Percentiles rank a stretch among this genome's conserved stretches.
Conservation (phyloP, 202 grass and related monocot species). For the Panicum virgatum region DNA sequence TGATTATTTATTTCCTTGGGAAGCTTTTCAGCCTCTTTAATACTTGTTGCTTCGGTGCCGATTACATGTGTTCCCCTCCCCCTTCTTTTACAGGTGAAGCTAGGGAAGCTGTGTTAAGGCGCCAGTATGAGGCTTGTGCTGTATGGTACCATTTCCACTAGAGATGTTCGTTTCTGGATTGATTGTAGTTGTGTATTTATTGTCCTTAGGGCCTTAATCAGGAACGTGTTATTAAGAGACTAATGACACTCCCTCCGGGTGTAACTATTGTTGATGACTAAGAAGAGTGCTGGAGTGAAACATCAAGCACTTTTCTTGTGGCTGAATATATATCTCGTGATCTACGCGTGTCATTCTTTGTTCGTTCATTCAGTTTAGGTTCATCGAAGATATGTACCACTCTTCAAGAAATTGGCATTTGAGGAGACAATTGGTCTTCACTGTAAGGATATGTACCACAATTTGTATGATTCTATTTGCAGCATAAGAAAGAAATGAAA, state of each 20-base stretch:
- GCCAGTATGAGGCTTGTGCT: background rate
- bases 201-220: background rate
- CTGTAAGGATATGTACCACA: background rate
- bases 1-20: background rate
- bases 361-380: conserved; percentile 24
- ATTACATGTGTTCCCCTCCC: background rate
- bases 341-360: background rate
- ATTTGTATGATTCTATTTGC: conserved; percentile 25
- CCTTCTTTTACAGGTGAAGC: conserved; percentile 8
- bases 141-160: background rate
- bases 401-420: background rate
- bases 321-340: background rate
- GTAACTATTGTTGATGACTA: conserved; percentile 9
- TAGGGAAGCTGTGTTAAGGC: conserved; percentile 13
- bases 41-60: background rate
- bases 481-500: background rate
- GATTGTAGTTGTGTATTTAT: background rate
- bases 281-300: background rate
- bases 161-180: background rate
- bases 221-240: background rate
- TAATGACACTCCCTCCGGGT: background rate
- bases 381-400: background rate
- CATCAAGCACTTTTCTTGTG: no score
- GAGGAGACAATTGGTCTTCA: background rate
- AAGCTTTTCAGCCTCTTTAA: background rate